These are phyloP conservation scores for Exophiala aquamarina DNA, from an alignment of 2,329 filamentous ascomycete species.

Conservation along the genomic window DNA sequence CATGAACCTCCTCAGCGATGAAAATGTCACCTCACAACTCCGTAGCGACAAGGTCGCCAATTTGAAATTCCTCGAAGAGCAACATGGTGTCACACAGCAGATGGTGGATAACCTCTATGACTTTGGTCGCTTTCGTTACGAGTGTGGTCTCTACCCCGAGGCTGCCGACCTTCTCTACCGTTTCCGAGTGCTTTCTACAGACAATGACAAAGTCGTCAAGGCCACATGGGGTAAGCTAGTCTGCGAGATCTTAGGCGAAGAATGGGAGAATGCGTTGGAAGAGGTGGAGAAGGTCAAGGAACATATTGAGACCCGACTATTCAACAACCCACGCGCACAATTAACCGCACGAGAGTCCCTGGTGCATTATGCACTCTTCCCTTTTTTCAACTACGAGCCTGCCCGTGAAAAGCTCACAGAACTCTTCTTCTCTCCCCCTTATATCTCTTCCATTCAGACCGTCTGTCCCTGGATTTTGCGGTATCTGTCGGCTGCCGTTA, in stretches of 20 bases:
- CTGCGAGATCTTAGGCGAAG: conserved; percentile 89
- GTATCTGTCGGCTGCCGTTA: conserved; percentile 90
- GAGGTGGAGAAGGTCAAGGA: conserved; percentile 89
- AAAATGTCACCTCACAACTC: conserved; percentile 86
- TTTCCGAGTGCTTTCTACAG: conserved; percentile 95
- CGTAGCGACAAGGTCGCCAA: conserved; percentile 98
- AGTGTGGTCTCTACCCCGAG: conserved; percentile 87
- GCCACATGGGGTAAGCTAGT: conserved; percentile 98
- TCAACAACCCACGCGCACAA: conserved; percentile 94
- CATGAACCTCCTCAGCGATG: conserved; percentile 78
- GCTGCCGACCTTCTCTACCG: conserved; percentile 94
- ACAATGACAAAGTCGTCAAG: conserved; percentile 94
- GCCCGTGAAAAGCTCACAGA: conserved; percentile 90
- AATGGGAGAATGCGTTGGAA: conserved; percentile 92
- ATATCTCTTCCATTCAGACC: conserved; percentile 99
- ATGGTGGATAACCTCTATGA: conserved; percentile 97
- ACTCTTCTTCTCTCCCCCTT: conserved; percentile 93
- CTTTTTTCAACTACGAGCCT: conserved; percentile 95
- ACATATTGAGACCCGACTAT: conserved; percentile 88
- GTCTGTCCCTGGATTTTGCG: conserved; percentile 94
- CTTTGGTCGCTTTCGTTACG: conserved; percentile 96
- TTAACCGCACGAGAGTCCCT: conserved; percentile 96
- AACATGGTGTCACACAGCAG: conserved; percentile 88
- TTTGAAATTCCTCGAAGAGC: conserved; percentile 95
- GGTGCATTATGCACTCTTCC: conserved; percentile 97